phyloP scores from a whole-genome alignment of 1,284 basidiomycete genomes.

The Heterobasidion parviporum region DNA sequence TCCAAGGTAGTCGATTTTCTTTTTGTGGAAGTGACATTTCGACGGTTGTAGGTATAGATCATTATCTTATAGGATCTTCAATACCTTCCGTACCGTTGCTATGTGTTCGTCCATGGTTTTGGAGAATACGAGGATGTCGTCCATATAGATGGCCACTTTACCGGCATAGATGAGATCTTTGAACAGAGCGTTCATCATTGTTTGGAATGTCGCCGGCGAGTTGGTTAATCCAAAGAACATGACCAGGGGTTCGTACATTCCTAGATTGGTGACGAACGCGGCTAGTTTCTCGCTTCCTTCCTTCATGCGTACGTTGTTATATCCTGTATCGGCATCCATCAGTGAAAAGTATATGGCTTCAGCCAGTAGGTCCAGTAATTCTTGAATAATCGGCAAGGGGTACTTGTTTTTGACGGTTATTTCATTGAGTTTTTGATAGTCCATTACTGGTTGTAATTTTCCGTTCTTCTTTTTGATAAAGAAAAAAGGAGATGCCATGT shows the following conservation, averaged over 20 bases:
- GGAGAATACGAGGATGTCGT: not conserved
- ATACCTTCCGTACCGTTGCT: not conserved
- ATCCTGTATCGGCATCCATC: constrained; percentile 8
- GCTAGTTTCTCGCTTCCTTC: not conserved
- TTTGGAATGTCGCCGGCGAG: not conserved
- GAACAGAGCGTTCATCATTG: not conserved
- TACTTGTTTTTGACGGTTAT: constrained; percentile 7
- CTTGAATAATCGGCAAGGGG: constrained; percentile 3
- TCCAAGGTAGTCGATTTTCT: not conserved
- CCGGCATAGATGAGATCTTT: not conserved
- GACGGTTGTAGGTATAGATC: not conserved
- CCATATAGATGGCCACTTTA: not conserved
- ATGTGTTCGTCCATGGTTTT: not conserved
- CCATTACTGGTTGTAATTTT: constrained; percentile 4
- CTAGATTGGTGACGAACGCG: not conserved
- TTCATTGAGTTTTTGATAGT: constrained; percentile 9
- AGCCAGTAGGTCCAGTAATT: constrained; percentile 3
- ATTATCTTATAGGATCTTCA: not conserved
- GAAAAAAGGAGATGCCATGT: not conserved
- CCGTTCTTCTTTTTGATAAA: not conserved
- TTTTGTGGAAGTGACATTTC: not conserved
- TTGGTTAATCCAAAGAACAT: not conserved
- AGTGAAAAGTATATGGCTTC: constrained; percentile 6
- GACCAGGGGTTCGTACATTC: not conserved
- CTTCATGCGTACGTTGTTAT: not conserved